Conservation (phyloP, 208 protist genomes). For the Trypanosomatidae sp. region DNA sequence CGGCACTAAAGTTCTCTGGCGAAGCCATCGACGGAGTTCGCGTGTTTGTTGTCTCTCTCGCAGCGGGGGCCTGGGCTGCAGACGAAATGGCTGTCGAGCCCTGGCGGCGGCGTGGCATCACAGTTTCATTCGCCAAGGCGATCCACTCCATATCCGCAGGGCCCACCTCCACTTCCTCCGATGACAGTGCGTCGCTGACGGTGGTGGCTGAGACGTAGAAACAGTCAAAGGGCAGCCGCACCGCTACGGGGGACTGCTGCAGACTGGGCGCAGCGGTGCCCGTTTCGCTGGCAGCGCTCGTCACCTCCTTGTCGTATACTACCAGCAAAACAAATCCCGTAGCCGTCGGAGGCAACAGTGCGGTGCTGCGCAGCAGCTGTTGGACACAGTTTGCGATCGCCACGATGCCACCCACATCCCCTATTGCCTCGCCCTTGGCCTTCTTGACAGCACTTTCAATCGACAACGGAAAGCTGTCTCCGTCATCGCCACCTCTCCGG, state of each 20-base stretch:
- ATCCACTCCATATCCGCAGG: constrained; percentile 34
- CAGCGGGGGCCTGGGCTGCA: neutral
- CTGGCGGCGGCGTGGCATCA: neutral
- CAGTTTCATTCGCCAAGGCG: constrained; percentile 9
- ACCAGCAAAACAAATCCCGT: constrained; percentile 12
- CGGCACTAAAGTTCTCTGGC: constrained; percentile 6
- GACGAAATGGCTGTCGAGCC: no score
- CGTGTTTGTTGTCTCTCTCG: neutral
- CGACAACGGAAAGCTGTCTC: neutral
- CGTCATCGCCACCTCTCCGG: neutral
- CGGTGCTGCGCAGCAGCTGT: constrained; percentile 1
- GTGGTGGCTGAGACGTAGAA: constrained; percentile 3
- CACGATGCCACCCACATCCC: constrained; percentile 23
- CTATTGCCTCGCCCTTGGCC: neutral
- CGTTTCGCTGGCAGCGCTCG: neutral
- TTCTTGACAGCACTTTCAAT: constrained; percentile 3
- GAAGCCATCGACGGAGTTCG: neutral
- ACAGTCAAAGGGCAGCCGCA: constrained; percentile 18
- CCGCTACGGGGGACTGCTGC: neutral
- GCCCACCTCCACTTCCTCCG: neutral
- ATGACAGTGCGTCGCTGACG: neutral
- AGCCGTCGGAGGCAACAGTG: constrained; percentile 9
- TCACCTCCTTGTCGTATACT: constrained; percentile 19
- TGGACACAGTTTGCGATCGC: constrained; percentile 30
- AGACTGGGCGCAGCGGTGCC: neutral